Base-by-base conservation (phyloP, 495 filamentous ascomycete genomes). In the Lophiostoma macrostomum region DNA sequence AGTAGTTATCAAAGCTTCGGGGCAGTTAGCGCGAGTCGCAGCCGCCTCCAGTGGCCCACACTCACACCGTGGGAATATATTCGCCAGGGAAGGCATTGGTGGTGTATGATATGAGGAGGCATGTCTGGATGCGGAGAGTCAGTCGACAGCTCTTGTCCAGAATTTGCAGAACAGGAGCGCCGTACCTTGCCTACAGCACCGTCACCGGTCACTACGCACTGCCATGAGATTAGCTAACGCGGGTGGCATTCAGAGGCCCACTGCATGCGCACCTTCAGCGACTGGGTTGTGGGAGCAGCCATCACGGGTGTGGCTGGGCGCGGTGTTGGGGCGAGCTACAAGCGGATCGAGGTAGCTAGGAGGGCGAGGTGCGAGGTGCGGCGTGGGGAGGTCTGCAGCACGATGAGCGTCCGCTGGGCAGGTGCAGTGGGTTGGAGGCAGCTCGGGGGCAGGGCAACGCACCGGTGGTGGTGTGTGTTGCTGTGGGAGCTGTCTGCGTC, bases 41-140 rank as follows among this genome's bases (percentile, higher is more conserved):
- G 28, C 36, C 23, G 19, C 18, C n/a, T n/a, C 43, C 24, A 22
- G 46, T 51, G 47, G 54, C 49, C 46, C 7, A 47, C n/a, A 83
- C 88, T 77, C 75, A 97, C 91, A 97, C 94, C 53, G 93, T 98
- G 61, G 93, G 93, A 67, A 98, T 96, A 68, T 98, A 98, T 76
- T 98, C 93, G 60, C 93, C 93, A 13, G 93, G 93, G 71, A 98
- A 98, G 32, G 93, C 93, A 77, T 98, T 98, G 41, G 93, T 98
- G 31, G 93, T 97, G 71, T 97, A 97, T 16, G 93, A 97, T 67
- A 98, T 98, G 60, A 98, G 85, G 50, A 98, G 86, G 76, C 93
- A 98, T 77, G 93, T 98, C 94, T 97, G 64, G 11, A 11, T 1
- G 46, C 5, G 8, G 14, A n/a, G 28, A 29, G 23, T 55, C 28